phyloP scores from a whole-genome alignment of 495 filamentous ascomycete genomes.

The Tuber magnatum region DNA sequence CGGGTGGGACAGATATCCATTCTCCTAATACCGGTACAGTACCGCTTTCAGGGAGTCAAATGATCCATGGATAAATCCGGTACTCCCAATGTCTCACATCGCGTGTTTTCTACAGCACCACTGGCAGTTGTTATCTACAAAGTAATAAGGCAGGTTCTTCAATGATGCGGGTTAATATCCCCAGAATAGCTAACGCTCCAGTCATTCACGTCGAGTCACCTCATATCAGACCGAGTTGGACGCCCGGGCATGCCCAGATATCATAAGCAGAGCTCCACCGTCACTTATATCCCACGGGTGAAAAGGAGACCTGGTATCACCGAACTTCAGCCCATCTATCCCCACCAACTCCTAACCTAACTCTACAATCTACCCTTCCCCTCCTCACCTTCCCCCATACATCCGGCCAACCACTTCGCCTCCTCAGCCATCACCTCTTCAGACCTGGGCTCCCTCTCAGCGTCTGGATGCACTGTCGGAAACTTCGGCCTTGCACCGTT shows the following conservation, averaged over 20 bases:
- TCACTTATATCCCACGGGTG: background rate
- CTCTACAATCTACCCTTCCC: constrained; percentile 12
- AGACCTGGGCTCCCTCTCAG: constrained; percentile 58
- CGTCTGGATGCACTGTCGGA: constrained; percentile 51
- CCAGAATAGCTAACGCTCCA: background rate
- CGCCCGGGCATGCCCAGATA: background rate
- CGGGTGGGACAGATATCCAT: background rate
- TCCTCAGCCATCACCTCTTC: constrained; percentile 74
- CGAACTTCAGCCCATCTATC: background rate
- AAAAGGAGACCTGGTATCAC: background rate
- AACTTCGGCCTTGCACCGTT: constrained; percentile 44
- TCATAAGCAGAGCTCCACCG: background rate
- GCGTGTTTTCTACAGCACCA: background rate
- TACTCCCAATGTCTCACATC: background rate
- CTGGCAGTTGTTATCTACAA: background rate
- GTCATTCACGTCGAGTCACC: background rate
- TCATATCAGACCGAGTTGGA: background rate
- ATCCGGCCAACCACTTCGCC: constrained; percentile 56
- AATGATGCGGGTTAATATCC: background rate
- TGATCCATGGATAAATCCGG: background rate
- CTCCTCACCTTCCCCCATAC: constrained; percentile 44
- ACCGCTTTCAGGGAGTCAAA: background rate
- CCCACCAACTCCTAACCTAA: background rate
- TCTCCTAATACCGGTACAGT: too few relatives aligned
- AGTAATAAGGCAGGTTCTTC: background rate